phyloP scores from a whole-genome alignment of 2,329 filamentous ascomycete species.

The Penicillium hesseltinei region DNA sequence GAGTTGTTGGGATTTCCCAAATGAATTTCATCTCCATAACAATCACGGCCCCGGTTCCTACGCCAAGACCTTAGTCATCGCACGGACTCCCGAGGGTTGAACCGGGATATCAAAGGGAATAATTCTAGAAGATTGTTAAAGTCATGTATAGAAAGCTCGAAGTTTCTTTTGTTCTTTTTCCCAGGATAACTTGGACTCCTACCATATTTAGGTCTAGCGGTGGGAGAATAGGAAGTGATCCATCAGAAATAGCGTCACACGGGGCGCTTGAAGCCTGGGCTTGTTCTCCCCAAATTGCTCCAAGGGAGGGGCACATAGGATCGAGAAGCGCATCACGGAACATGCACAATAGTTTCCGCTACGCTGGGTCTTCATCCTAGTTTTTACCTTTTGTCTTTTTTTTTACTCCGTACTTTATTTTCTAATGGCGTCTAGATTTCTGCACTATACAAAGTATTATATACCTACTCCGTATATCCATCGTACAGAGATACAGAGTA shows the following conservation, averaged over 20 bases:
- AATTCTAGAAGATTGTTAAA: neutral
- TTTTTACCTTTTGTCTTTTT: neutral
- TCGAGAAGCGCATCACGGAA: slow-evolving; percentile 11
- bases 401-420: neutral
- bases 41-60: neutral
- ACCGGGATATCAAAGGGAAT: neutral
- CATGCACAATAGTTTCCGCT: slow-evolving; percentile 10
- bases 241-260: slow-evolving; percentile 18
- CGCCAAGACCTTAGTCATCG: neutral
- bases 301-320: slow-evolving; percentile 5
- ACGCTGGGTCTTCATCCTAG: neutral
- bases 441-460: neutral
- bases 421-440: neutral
- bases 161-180: neutral
- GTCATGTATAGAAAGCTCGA: neutral
- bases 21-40: neutral
- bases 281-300: neutral
- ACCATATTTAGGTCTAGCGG: slow-evolving; percentile 11
- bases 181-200: neutral
- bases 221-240: slow-evolving; percentile 17
- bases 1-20: slow-evolving; percentile 12
- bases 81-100: neutral
- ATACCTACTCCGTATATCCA: neutral
- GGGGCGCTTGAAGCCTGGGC: slow-evolving; percentile 1
- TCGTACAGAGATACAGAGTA: neutral